Evolutionary conservation across 768 basidiomycete genomes (phyloP).

Genomic region (Rhodotorula diobovata): DNA sequence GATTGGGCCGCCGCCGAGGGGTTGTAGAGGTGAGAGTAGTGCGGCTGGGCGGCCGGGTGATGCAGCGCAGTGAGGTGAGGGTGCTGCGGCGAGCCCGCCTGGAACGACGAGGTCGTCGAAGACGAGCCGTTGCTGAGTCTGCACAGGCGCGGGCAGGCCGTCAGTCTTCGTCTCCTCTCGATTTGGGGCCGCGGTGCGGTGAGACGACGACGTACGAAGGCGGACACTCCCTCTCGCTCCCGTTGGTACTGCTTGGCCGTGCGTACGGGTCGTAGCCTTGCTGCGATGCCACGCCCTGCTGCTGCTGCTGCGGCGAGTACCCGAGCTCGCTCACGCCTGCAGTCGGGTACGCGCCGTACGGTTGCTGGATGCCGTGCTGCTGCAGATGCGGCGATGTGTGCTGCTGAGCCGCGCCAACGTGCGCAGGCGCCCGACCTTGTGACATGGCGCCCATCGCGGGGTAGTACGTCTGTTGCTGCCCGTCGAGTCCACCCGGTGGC

Average conservation of each 20-base stretch:
- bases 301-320: not conserved
- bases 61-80: not conserved
- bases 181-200: too few species aligned
- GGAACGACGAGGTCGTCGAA: constrained; percentile 3
- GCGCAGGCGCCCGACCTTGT: not conserved
- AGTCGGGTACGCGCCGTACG: not conserved
- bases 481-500: not conserved
- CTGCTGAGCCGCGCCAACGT: too few species aligned
- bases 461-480: not conserved
- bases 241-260: not conserved
- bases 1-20: not conserved
- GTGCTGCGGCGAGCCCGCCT: not conserved
- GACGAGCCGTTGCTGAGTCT: constrained; percentile 13
- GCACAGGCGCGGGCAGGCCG: not conserved
- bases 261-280: constrained; percentile 1
- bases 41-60: not conserved
- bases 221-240: constrained; percentile 6
- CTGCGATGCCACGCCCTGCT: not conserved
- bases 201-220: not conserved
- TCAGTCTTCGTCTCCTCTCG: not conserved
- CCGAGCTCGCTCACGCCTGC: not conserved
- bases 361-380: not conserved
- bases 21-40: constrained; percentile 9
- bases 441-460: not conserved
- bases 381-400: not conserved